These are phyloP conservation scores for Mortierella sp. DNA, from an alignment of 371 early-diverging fungal genomes.

Conservation along the genomic window DNA sequence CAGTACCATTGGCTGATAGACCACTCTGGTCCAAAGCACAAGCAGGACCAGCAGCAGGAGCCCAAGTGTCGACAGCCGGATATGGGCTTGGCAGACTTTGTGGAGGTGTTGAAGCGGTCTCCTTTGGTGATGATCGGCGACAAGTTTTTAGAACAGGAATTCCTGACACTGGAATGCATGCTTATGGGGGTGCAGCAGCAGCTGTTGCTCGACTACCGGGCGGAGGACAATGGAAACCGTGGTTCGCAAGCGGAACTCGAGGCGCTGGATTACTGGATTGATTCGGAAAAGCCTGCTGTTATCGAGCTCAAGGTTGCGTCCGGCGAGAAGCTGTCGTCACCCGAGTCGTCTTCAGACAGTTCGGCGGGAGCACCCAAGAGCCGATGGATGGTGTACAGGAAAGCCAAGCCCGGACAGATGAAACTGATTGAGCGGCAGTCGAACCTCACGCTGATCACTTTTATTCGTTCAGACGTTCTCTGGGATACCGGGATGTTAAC, in stretches of 20 bases:
- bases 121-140: conserved; percentile 52
- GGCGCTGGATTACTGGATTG: conserved; percentile 31
- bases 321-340: not conserved
- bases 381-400: conserved; percentile 33
- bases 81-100: conserved; percentile 37
- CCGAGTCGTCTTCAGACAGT: not conserved
- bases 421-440: conserved; percentile 36
- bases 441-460: conserved; percentile 39
- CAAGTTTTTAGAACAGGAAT: conserved; percentile 50
- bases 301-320: conserved; percentile 38
- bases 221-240: not conserved
- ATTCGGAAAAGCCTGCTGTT: conserved; percentile 32
- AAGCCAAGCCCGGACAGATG: conserved; percentile 53
- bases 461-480: conserved; percentile 46
- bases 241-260: conserved; percentile 2
- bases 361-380: not conserved
- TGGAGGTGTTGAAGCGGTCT: conserved; percentile 46
- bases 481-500: conserved; percentile 38
- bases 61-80: conserved; percentile 29
- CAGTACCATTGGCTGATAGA: conserved; percentile 25
- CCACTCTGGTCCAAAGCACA: not conserved
- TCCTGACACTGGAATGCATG: conserved; percentile 39
- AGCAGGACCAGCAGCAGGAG: not conserved
- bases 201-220: conserved; percentile 10
- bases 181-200: conserved; percentile 39